These are phyloP conservation scores for Coemansia umbellata DNA, from an alignment of 192 early-diverging fungal species.

Conservation along the genomic window DNA sequence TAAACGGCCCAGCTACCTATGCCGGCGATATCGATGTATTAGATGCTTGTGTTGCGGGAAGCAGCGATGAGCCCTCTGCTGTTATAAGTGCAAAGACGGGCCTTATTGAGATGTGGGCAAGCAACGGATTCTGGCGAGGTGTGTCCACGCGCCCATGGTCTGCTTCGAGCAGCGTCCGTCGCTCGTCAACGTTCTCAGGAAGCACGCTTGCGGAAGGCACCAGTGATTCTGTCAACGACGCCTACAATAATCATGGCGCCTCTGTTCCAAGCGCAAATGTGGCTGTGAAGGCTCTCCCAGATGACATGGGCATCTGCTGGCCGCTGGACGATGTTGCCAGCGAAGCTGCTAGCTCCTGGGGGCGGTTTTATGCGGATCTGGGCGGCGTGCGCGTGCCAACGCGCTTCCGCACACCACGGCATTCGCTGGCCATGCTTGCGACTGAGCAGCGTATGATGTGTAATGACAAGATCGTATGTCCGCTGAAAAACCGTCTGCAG, in stretches of 20 bases:
- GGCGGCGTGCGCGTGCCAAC: conserved; percentile 41
- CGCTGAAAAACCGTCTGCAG: conserved; percentile 48
- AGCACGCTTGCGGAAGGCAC: conserved; percentile 8
- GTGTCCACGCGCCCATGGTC: conserved; percentile 16
- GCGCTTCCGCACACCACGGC: conserved; percentile 34
- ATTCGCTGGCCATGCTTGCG: conserved; percentile 47
- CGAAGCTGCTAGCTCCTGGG: conserved; percentile 10
- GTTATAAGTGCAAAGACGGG: conserved; percentile 12
- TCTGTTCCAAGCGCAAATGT: no score
- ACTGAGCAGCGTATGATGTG: conserved; percentile 50
- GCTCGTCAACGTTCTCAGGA: conserved; percentile 20
- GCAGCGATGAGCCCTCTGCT: not conserved
- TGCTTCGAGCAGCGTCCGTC: conserved; percentile 3
- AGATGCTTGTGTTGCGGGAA: not conserved
- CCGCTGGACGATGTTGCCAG: conserved; percentile 18
- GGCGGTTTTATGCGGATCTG: conserved; percentile 35
- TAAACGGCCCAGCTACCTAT: no score
- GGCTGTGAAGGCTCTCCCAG: conserved; percentile 4
- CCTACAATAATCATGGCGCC: not conserved
- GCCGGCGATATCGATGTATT: no score
- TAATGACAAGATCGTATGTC: conserved; percentile 49
- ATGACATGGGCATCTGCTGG: conserved; percentile 44
- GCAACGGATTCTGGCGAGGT: conserved; percentile 28
- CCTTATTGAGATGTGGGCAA: conserved; percentile 30
- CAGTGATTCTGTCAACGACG: not conserved